These are phyloP conservation scores for Gautieria morchelliformis DNA, from an alignment of 768 basidiomycete genomes.

Conservation along the genomic window DNA sequence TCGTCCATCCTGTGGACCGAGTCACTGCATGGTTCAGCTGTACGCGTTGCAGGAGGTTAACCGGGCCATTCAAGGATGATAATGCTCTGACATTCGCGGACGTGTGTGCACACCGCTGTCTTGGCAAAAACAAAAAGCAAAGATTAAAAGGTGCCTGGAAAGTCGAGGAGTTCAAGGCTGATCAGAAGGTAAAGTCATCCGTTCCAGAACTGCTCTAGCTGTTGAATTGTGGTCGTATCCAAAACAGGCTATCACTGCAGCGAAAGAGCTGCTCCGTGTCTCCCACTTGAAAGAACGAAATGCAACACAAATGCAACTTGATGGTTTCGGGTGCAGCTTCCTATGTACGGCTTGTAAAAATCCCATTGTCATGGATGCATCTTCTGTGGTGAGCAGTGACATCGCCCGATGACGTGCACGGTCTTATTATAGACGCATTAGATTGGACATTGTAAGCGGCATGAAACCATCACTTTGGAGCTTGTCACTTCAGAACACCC, in stretches of 20 bases:
- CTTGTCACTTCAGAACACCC: constrained; percentile 17
- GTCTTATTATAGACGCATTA: constrained; percentile 15
- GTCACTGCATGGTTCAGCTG: constrained; percentile 54
- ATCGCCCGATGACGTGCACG: not conserved
- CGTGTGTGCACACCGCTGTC: constrained; percentile 53
- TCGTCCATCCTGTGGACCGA: constrained; percentile 46
- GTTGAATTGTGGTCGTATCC: not conserved
- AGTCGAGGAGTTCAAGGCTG: constrained; percentile 43
- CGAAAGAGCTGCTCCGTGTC: constrained; percentile 29
- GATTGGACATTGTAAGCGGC: constrained; percentile 58
- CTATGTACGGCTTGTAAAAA: constrained; percentile 42
- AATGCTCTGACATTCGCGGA: constrained; percentile 40
- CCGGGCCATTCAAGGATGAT: constrained; percentile 25
- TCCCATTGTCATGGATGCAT: constrained; percentile 38
- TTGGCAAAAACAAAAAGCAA: constrained; percentile 18
- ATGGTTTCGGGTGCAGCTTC: constrained; percentile 23
- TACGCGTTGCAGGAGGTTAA: constrained; percentile 34
- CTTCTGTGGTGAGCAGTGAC: constrained; percentile 30
- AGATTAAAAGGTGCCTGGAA: constrained; percentile 31
- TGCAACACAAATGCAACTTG: constrained; percentile 14
- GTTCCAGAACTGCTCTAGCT: not conserved
- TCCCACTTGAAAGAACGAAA: constrained; percentile 21
- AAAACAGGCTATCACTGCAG: constrained; percentile 37
- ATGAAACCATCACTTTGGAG: constrained; percentile 39
- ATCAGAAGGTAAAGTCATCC: constrained; percentile 37